Conservation (phyloP, 305 asterid species). For the Withania somnifera region DNA sequence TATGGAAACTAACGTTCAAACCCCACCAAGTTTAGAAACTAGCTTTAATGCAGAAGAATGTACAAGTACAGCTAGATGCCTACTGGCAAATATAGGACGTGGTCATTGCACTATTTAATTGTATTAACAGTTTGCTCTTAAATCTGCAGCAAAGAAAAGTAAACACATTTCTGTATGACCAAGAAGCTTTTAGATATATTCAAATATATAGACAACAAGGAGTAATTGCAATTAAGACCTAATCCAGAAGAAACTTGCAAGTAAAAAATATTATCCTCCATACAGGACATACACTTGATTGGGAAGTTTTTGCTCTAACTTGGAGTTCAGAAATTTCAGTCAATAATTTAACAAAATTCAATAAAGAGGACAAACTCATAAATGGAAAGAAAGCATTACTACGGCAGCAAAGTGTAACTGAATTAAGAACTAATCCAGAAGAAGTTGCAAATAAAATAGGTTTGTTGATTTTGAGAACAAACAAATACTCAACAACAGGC, state of each 20-base stretch:
- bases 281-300: not conserved
- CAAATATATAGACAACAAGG: not conserved
- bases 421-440: not conserved
- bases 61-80: not conserved
- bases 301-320: too few species aligned
- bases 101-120: not conserved
- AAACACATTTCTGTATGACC: not conserved
- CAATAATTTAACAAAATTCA: not conserved
- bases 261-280: not conserved
- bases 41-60: too few species aligned
- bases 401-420: not conserved
- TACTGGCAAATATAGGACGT: not conserved
- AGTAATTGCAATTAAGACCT: not conserved
- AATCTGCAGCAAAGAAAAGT: not conserved
- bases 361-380: not conserved
- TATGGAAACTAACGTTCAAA: not conserved
- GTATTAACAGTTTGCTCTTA: not conserved
- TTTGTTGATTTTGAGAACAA: not conserved
- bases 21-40: conserved; percentile 10
- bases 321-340: too few species aligned
- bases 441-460: too few species aligned
- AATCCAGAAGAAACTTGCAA: not conserved
- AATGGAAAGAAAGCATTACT: not conserved
- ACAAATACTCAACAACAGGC: too few species aligned
- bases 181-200: not conserved